Conservation (phyloP, 2,329 filamentous ascomycete genomes). For the Exophiala sideris region DNA sequence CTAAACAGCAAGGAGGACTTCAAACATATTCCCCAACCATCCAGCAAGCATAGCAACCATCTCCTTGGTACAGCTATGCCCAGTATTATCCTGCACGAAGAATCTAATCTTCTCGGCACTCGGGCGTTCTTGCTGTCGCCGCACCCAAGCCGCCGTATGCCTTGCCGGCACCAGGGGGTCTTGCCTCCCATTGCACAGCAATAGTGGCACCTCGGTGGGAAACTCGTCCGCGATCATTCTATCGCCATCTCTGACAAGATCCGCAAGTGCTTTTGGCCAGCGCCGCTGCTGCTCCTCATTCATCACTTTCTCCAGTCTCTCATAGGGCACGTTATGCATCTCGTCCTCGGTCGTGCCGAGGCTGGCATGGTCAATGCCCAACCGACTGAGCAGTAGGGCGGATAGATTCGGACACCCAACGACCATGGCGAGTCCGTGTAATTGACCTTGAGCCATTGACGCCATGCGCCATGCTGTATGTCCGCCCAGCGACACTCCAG, state of each 20-base stretch:
- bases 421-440: neutral
- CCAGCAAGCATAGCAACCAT: constrained; percentile 1
- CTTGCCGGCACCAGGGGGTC: neutral
- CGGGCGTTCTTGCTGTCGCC: neutral
- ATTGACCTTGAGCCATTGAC: neutral
- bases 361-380: neutral
- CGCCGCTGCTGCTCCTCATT: neutral
- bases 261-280: neutral
- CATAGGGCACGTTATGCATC: neutral
- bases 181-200: neutral
- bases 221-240: neutral
- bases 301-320: neutral
- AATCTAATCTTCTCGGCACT: neutral
- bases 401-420: neutral
- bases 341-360: neutral
- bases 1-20: neutral
- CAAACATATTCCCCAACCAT: constrained; percentile 1
- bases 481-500: neutral
- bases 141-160: neutral
- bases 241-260: neutral
- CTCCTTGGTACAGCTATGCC: constrained; percentile 7
- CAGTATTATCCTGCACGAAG: constrained; percentile 3
- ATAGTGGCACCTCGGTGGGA: neutral
- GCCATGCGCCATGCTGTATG: constrained; percentile 5
- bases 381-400: neutral